Evolutionary conservation across 352 stramenopile species (phyloP).

Genomic region (Phytophthora podocarpi): DNA sequence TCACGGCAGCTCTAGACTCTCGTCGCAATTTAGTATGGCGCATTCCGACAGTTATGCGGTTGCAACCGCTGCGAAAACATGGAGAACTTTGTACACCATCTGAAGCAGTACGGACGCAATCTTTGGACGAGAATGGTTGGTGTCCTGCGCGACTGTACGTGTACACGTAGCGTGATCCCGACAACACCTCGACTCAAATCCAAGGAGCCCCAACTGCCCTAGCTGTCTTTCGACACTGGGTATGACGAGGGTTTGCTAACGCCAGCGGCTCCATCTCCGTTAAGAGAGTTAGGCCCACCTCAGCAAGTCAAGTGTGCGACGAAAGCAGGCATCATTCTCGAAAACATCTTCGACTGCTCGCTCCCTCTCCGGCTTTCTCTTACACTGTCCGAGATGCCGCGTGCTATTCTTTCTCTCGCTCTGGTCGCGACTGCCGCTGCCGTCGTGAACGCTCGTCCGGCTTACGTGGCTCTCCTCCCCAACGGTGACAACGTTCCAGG

Average conservation of each 20-base stretch:
- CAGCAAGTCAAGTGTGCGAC: neutral
- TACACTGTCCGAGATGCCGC: constrained; percentile 9
- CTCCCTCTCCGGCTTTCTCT: neutral
- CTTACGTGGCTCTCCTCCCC: constrained; percentile 33
- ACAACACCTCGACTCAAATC: constrained; percentile 21
- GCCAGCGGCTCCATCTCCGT: neutral
- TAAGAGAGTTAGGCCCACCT: neutral
- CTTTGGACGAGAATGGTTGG: constrained; percentile 10
- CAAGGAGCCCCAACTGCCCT: neutral
- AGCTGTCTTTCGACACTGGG: neutral
- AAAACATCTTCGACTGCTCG: constrained; percentile 14
- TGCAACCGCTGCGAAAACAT: neutral
- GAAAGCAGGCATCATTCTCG: constrained; percentile 2
- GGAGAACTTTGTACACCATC: constrained; percentile 27
- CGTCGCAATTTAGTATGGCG: too few relatives aligned
- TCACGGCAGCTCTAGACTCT: too few relatives aligned
- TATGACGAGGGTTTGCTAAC: neutral
- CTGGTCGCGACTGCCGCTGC: constrained; percentile 16
- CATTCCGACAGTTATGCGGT: neutral
- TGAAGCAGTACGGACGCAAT: constrained; percentile 5
- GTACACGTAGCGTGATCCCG: constrained; percentile 17
- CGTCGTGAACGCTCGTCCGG: constrained; percentile 23
- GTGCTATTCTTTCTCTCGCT: constrained; percentile 19
- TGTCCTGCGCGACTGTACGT: too few relatives aligned
- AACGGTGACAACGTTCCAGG: constrained; percentile 40